Percentiles rank a stretch among this genome's conserved stretches.
These are phyloP conservation scores for Lachnellula hyalina DNA, from an alignment of 2,329 filamentous ascomycete species.

Conservation along the genomic window DNA sequence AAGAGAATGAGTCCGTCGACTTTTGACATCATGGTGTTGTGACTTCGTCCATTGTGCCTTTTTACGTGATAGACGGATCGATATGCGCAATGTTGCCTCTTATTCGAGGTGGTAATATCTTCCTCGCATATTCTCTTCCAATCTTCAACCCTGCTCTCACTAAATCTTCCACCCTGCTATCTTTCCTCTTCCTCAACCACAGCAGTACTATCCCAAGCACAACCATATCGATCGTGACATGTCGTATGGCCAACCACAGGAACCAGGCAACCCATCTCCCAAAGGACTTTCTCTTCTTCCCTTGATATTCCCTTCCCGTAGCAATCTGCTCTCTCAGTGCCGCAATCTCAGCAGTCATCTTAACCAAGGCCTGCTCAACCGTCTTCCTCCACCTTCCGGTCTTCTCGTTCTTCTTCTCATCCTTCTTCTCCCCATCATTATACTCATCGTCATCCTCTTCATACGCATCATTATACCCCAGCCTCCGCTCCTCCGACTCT, in stretches of 20 bases:
- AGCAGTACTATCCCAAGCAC: slow-evolving; percentile 61
- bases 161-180: slow-evolving; percentile 68
- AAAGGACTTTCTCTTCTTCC: slow-evolving; percentile 58
- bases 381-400: slow-evolving; percentile 68
- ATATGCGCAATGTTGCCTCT: neutral
- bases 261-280: slow-evolving; percentile 67
- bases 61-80: neutral
- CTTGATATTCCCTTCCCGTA: slow-evolving; percentile 64
- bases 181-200: slow-evolving; percentile 68
- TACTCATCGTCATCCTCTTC: slow-evolving; percentile 37
- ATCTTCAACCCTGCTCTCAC: slow-evolving; percentile 58
- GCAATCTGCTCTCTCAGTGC: slow-evolving; percentile 89
- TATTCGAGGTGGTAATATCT: slow-evolving; percentile 47
- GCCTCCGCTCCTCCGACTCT: slow-evolving; percentile 41
- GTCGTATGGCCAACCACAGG: slow-evolving; percentile 64
- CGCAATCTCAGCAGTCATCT: slow-evolving; percentile 87
- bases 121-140: slow-evolving; percentile 53
- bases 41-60: neutral
- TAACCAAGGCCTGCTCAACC: slow-evolving; percentile 80
- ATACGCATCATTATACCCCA: slow-evolving; percentile 37
- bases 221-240: slow-evolving; percentile 66
- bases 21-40: neutral
- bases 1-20: neutral
- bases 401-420: slow-evolving; percentile 37
- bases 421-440: slow-evolving; percentile 35